Base-by-base conservation (phyloP, 2,329 filamentous ascomycete genomes). In the Plectosphaerella cucumerina region DNA sequence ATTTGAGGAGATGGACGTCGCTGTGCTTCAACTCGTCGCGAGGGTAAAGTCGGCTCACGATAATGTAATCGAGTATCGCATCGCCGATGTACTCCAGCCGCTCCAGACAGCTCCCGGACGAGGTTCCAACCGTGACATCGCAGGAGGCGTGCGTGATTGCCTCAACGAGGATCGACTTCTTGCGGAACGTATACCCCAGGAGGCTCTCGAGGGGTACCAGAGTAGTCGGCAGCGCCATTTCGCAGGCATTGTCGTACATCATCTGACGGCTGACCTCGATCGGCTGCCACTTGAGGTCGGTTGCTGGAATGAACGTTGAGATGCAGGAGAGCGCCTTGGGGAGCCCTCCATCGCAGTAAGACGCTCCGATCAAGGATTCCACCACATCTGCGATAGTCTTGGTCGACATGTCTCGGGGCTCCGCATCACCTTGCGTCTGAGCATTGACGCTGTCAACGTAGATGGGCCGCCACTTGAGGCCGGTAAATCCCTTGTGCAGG, bases 51-150 rank as follows among this genome's bases (percentile, higher is more conserved):
- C 70, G 74, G 0, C 70, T 73, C 8, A 89, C 83, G 46, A 97
- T 73, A 50, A 96, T 73, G 58, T 84, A 80, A 66, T 97, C 93
- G 0, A 97, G 80, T 3, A 97, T 74, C 0, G 90, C 82, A 59
- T 97, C 93, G 1, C 93, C 93, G 0, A 97, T 72, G 60, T 94
- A 96, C 62, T 97, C 93, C 1, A 97, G 78, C 0, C 91, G 81
- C 58, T 97, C 88, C 12, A 83, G 77, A 20, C 69, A 74, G n/a
- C n/a, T n/a, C 3, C 73, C 73, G 5, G 77, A 71, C 15, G 70
- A 67, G 26, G 72, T 73, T 47, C 74, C 77, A 5, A 31, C n/a
- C n/a, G n/a, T n/a, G 5, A 65, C 51, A 42, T 63, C 67, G 59
- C 64, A 75, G 0, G 89, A 92, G 0, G 82, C 73, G 62, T 97